Evolutionary conservation across 345 rosid species (phyloP).

Genomic region (Gossypioides kirkii): DNA sequence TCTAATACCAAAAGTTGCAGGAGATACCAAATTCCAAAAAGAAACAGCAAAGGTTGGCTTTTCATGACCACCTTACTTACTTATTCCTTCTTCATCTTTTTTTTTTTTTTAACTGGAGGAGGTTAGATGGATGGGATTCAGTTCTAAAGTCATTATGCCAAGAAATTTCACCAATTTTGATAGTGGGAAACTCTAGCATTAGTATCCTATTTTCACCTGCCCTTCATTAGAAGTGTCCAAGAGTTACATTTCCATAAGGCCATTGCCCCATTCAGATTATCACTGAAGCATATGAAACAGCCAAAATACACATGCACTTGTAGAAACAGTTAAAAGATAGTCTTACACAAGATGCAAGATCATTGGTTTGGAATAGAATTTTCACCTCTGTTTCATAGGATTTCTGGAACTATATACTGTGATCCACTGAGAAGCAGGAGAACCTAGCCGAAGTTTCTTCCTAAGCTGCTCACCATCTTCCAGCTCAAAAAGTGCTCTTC

Average conservation of each 20-base stretch:
- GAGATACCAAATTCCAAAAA: background rate
- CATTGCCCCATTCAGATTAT: background rate
- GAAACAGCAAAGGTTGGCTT: background rate
- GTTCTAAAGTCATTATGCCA: background rate
- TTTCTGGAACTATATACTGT: conserved; percentile 53
- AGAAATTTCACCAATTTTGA: background rate
- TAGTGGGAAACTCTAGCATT: background rate
- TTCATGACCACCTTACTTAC: background rate
- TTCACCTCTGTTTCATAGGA: conserved; percentile 69
- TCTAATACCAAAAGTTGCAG: background rate
- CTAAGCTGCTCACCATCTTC: conserved; percentile 57
- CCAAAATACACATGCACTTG: background rate
- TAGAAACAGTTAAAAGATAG: background rate
- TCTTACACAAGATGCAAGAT: background rate
- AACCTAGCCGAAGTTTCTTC: conserved; percentile 59
- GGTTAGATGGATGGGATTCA: background rate
- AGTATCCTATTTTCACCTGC: background rate
- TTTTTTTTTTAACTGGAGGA: background rate
- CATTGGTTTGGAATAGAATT: background rate
- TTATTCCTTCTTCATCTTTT: background rate
- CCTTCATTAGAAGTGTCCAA: background rate
- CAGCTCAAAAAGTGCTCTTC: conserved; percentile 35
- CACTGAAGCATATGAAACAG: conserved; percentile 7
- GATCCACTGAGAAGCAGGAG: conserved; percentile 69
- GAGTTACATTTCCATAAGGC: background rate